A percentile compares a stretch with the other conserved stretches of the same genome.
Evolutionary conservation across 106 monocot species (phyloP).

Genomic region (Apostasia shenzhenica): DNA sequence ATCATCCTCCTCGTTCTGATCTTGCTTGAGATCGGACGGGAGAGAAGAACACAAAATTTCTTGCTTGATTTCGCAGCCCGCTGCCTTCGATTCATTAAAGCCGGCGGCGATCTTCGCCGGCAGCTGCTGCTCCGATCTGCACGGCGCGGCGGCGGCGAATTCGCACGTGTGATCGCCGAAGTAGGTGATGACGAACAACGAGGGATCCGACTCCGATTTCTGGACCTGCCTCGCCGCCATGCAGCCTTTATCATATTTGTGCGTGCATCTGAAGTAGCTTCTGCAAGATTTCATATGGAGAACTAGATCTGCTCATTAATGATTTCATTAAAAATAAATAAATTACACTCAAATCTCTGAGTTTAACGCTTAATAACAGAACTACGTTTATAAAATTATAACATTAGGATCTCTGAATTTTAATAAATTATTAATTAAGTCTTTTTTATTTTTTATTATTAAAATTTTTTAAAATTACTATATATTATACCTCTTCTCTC

Average conservation of each 20-base stretch:
- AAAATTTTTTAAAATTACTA: no score
- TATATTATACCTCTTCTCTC: no score
- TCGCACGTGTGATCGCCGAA: constrained; percentile 41
- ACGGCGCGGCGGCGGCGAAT: not conserved
- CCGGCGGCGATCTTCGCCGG: not conserved
- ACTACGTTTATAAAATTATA: no score
- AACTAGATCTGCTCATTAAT: not conserved
- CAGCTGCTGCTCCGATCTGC: not conserved
- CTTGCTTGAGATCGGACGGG: not conserved
- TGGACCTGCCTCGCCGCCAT: constrained; percentile 35
- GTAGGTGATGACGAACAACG: constrained; percentile 29
- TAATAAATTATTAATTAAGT: not conserved
- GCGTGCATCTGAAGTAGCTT: constrained; percentile 38
- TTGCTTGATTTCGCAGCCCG: not conserved
- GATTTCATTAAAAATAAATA: not conserved
- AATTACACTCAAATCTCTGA: no score
- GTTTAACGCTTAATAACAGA: no score
- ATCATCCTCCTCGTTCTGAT: not conserved
- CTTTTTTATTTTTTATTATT: not conserved
- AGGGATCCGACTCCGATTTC: constrained; percentile 23
- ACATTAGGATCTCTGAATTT: no score
- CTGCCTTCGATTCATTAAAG: not conserved
- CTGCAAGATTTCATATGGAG: constrained; percentile 10
- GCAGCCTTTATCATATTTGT: constrained; percentile 34
- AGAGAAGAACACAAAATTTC: not conserved